A percentile compares a stretch with the other conserved stretches of the same genome.
These are phyloP conservation scores for Knufia fluminis DNA, from an alignment of 2,329 filamentous ascomycete genomes.

Conservation along the genomic window DNA sequence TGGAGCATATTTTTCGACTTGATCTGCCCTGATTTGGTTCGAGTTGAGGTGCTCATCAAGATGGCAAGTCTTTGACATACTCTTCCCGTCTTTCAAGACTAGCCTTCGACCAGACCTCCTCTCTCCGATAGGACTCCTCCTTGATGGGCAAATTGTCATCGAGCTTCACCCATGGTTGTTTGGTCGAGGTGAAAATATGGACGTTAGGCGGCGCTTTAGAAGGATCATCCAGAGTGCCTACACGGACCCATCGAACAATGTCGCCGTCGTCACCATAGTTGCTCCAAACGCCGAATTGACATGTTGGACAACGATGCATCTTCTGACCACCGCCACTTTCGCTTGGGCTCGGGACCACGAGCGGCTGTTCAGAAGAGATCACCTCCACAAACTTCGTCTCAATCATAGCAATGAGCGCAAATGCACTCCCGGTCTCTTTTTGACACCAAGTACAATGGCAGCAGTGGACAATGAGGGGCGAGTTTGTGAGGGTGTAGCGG, in stretches of 20 bases:
- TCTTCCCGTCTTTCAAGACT: constrained; percentile 21
- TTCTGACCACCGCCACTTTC: constrained; percentile 35
- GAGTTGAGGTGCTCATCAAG: no score
- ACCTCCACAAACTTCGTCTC: constrained; percentile 12
- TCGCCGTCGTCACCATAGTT: constrained; percentile 31
- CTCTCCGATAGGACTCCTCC: constrained; percentile 30
- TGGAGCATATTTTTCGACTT: no score
- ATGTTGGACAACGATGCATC: constrained; percentile 37
- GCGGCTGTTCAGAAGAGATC: constrained; percentile 10
- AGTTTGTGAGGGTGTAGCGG: constrained; percentile 13
- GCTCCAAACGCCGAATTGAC: constrained; percentile 35
- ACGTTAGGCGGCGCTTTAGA: constrained; percentile 35
- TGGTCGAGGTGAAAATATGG: constrained; percentile 38
- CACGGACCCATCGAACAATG: constrained; percentile 31
- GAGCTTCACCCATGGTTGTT: constrained; percentile 32
- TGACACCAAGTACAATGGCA: constrained; percentile 20
- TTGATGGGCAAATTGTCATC: constrained; percentile 31
- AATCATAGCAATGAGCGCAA: constrained; percentile 17
- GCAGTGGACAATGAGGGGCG: constrained; percentile 18
- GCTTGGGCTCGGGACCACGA: constrained; percentile 25
- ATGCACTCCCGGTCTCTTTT: constrained; percentile 16
- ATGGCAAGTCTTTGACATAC: not conserved
- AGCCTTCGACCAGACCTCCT: constrained; percentile 29
- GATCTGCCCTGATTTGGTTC: no score
- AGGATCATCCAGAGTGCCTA: constrained; percentile 37